phyloP scores from a whole-genome alignment of 495 filamentous ascomycete species.

The Haplographium delicatum region DNA sequence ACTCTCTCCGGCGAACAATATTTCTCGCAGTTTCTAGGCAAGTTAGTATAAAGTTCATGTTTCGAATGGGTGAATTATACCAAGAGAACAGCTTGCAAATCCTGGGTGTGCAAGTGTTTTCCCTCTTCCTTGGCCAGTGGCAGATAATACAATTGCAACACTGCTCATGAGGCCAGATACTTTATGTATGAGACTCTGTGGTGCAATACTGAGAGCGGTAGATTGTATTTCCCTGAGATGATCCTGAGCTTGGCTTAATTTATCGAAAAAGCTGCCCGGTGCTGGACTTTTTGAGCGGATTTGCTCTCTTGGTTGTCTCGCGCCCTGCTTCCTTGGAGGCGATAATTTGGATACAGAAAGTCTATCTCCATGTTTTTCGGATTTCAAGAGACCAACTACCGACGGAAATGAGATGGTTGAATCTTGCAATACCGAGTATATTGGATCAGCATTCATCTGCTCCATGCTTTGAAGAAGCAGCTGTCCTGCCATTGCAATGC shows the following conservation, averaged over 20 bases:
- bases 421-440: conserved; percentile 84
- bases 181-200: conserved; percentile 38
- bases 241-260: conserved; percentile 56
- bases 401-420: conserved; percentile 84
- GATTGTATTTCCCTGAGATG: conserved; percentile 50
- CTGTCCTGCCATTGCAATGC: conserved; percentile 53
- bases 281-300: conserved; percentile 15
- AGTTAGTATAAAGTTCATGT: conserved; percentile 7
- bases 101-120: conserved; percentile 46
- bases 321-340: conserved; percentile 11
- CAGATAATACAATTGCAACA: conserved; percentile 61
- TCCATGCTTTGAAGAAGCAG: conserved; percentile 56
- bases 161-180: conserved; percentile 56
- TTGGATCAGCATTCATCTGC: conserved; percentile 69
- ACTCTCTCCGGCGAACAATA: conserved; percentile 53
- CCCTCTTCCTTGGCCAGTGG: conserved; percentile 40
- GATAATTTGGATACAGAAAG: conserved; percentile 11
- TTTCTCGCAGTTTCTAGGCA: conserved; percentile 60
- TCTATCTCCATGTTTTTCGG: conserved; percentile 15
- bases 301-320: not conserved
- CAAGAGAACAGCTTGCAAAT: conserved; percentile 45
- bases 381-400: conserved; percentile 31
- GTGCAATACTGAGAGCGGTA: conserved; percentile 40
- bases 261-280: conserved; percentile 44
- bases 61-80: conserved; percentile 5